Conservation (phyloP, 148 eudicot genomes). For the Polygonum aviculare region DNA sequence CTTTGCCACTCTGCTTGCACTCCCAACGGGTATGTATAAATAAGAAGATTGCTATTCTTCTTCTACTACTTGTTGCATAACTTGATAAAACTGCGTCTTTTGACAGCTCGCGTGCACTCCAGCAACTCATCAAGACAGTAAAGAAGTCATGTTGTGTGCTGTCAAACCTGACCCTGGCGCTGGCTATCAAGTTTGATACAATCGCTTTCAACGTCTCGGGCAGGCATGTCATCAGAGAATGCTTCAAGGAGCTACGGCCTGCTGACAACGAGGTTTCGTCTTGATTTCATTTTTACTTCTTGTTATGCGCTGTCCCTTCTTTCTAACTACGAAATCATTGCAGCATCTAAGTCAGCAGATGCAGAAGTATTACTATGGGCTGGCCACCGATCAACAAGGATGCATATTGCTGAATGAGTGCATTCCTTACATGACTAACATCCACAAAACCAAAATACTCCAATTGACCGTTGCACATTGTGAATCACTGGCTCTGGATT, state of each 20-base stretch:
- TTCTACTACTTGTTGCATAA: neutral
- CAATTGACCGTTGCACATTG: neutral
- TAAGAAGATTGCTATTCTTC: neutral
- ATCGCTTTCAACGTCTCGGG: neutral
- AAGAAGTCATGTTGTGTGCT: neutral
- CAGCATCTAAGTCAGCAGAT: neutral
- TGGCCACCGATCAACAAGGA: neutral
- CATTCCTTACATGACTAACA: neutral
- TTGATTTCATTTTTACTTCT: neutral
- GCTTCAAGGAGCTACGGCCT: neutral
- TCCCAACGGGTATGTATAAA: neutral
- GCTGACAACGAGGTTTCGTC: neutral
- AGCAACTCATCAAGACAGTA: neutral
- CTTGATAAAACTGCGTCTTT: neutral
- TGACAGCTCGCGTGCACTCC: neutral
- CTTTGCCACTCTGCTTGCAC: neutral
- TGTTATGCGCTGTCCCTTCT: neutral
- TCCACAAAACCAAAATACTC: neutral
- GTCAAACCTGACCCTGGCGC: neutral
- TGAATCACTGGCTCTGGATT: neutral
- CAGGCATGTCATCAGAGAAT: neutral
- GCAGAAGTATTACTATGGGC: neutral
- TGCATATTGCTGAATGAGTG: conserved; percentile 5
- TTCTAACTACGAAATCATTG: neutral
- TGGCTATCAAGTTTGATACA: neutral